Percentiles rank a stretch among this genome's conserved stretches.
phyloP scores from a whole-genome alignment of 331 rosid species.

The Malus hybrid region DNA sequence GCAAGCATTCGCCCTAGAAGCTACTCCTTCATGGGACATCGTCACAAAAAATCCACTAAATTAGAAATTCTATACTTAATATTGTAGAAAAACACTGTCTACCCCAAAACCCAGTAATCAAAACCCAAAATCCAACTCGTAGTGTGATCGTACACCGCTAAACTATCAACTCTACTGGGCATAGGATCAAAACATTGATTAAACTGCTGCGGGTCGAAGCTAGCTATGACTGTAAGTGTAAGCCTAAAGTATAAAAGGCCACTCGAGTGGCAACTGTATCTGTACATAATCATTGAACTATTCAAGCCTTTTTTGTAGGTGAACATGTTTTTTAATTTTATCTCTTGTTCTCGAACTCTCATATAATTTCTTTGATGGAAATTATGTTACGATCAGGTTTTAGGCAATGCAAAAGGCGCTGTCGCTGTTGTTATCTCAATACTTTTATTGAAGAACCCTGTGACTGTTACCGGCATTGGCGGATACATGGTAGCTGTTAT shows the following conservation, averaged over 20 bases:
- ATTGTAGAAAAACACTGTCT: background rate
- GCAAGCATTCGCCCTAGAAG: background rate
- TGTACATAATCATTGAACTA: background rate
- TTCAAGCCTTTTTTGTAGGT: background rate
- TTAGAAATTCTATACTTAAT: background rate
- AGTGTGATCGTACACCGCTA: background rate
- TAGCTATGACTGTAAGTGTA: background rate
- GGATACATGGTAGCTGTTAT: slow-evolving; percentile 69
- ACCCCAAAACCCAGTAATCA: background rate
- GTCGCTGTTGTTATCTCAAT: slow-evolving; percentile 96
- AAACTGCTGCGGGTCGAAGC: background rate
- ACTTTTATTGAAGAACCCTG: slow-evolving; percentile 82
- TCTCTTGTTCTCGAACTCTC: background rate
- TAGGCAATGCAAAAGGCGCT: slow-evolving; percentile 98
- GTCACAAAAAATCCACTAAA: background rate
- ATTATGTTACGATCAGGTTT: slow-evolving; percentile 39
- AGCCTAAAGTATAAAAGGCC: background rate
- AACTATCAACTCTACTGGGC: background rate
- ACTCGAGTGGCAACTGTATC: background rate
- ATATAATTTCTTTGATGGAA: background rate
- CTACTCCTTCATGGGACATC: background rate
- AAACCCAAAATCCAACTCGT: background rate
- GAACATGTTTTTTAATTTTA: background rate
- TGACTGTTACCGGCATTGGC: slow-evolving; percentile 73
- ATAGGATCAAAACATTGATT: background rate